Base-by-base conservation (phyloP, 768 basidiomycete genomes). In the Naganishia vaughanmartiniae region DNA sequence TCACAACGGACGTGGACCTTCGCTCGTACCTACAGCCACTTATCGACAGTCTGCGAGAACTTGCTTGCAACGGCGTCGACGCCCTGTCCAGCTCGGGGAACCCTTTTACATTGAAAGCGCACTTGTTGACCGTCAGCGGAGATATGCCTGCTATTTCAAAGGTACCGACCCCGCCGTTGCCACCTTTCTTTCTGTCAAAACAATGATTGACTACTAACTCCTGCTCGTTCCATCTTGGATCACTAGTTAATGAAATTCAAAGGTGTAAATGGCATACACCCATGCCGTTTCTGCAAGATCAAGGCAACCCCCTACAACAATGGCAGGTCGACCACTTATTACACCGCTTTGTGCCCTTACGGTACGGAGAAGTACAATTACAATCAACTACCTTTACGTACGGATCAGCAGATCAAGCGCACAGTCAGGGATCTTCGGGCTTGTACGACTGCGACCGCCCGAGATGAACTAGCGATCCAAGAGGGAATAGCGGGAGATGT, bases 271-370 rank as follows among this genome's bases (percentile, higher is more conserved):
- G 54, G 14, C 2, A 54, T 5, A 9, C 5, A 14, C n/a, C 54
- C 54, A 14, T 28, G 54, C n/a, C 54, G 54, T 31, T 54, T n/a
- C 17, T 54, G 54, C 48, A 51, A 51, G 48, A 51, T 51, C 6
- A 17, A 51, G 17, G 48, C 48, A 6, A 51, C 48, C 5, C 6
- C 48, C 4, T 51, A 51, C 48, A 12, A 36, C 48, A 26, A 21
- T 19, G 48, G 48, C 48, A 19, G 48, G 24, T 26, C 48, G 6
- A 26, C 17, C 48, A 51, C 48, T 6, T 51, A 51, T 51, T 51
- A 51, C 48, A 4, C 48, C 6, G 48, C 17, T 5, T 21, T 51
- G 48, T 4, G 12, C 14, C 54, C 54, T 54, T 26, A 14, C 17
- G 21, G 54, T n/a, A 54, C 12, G 12, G 30, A n/a, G n/a, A 12